Evolutionary conservation across 441 rosid species (phyloP).

Genomic region (Bocquillonia castaneifolia): DNA sequence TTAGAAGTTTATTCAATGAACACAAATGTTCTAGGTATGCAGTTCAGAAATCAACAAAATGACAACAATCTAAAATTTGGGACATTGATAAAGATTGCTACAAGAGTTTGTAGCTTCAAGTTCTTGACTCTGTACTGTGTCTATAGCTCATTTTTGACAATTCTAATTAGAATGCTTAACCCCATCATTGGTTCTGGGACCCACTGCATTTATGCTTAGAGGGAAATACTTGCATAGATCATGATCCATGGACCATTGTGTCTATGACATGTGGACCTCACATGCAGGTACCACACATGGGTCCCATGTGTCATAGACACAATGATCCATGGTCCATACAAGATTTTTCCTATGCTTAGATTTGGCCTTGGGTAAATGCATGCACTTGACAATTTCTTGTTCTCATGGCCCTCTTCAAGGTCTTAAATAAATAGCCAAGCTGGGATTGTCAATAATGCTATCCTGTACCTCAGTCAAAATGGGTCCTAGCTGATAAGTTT

Average conservation of each 20-base stretch:
- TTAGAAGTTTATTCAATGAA: no score
- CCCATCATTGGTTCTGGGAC: not conserved
- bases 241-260: no score
- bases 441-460: constrained; percentile 1
- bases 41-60: not conserved
- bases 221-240: no score
- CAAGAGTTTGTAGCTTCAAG: not conserved
- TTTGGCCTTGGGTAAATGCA: not conserved
- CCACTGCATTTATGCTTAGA: not conserved
- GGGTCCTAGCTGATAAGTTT: constrained; percentile 2
- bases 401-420: constrained; percentile 10
- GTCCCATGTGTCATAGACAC: no score
- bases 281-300: no score
- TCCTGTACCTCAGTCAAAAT: constrained; percentile 3
- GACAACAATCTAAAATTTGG: not conserved
- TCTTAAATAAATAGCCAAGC: constrained; percentile 3
- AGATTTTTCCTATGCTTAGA: not conserved
- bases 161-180: not conserved
- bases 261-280: no score
- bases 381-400: constrained; percentile 9
- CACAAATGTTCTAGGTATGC: not conserved
- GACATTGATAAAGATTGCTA: not conserved
- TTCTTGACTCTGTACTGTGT: not conserved
- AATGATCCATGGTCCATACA: no score
- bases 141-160: not conserved